These are phyloP conservation scores for Arthrobotrys sphaeroides DNA, from an alignment of 2,329 filamentous ascomycete species.

Conservation along the genomic window DNA sequence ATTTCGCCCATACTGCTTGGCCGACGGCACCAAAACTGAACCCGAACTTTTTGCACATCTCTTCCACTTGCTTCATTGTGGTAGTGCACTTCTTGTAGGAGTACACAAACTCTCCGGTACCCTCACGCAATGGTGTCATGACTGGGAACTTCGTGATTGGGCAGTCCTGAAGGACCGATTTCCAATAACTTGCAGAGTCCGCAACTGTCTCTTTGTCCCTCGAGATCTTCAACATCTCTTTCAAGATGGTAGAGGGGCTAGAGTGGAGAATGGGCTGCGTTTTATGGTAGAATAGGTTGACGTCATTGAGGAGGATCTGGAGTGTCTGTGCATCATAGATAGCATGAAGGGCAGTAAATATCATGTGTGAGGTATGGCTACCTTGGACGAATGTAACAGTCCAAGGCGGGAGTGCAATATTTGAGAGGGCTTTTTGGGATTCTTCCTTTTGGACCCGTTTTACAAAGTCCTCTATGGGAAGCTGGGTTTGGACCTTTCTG, in stretches of 20 bases:
- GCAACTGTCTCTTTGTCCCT: conserved; percentile 26
- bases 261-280: conserved; percentile 31
- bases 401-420: conserved; percentile 55
- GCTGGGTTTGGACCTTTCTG: conserved; percentile 33
- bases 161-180: conserved; percentile 28
- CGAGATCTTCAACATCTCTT: conserved; percentile 43
- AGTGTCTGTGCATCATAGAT: conserved; percentile 86
- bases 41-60: conserved; percentile 67
- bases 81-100: conserved; percentile 42
- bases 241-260: conserved; percentile 26
- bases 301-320: conserved; percentile 70
- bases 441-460: conserved; percentile 34
- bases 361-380: conserved; percentile 60
- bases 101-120: conserved; percentile 18
- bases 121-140: conserved; percentile 39
- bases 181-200: conserved; percentile 34
- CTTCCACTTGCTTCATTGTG: conserved; percentile 55
- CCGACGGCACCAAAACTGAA: conserved; percentile 79
- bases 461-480: conserved; percentile 55
- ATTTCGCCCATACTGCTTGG: conserved; percentile 79
- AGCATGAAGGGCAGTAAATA: conserved; percentile 76
- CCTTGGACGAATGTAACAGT: conserved; percentile 25
- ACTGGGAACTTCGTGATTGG: conserved; percentile 43
- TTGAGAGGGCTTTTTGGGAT: conserved; percentile 64
- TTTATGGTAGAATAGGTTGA: conserved; percentile 60